Conservation (phyloP, 2,329 filamentous ascomycete genomes). For the Penicillium paneum region DNA sequence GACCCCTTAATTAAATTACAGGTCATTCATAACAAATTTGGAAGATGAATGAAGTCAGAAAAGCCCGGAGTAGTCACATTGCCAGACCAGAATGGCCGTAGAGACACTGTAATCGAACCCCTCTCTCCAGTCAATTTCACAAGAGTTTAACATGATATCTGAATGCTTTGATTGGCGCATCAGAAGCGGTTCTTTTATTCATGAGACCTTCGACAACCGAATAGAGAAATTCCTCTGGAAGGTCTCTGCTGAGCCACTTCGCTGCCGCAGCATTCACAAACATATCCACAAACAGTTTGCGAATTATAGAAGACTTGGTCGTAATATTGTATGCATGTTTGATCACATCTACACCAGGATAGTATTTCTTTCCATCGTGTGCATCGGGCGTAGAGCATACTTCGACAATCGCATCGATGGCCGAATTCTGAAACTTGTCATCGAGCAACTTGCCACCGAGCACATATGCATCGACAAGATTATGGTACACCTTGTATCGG, state of each 20-base stretch:
- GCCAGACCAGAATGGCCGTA: not conserved
- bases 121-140: not conserved
- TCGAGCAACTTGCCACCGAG: not conserved
- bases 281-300: not conserved
- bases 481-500: not conserved
- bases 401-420: not conserved
- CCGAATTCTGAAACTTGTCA: not conserved
- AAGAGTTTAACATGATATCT: not conserved
- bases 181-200: not conserved
- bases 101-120: not conserved
- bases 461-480: not conserved
- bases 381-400: not conserved
- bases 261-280: no score
- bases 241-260: not conserved
- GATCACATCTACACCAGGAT: accelerated
- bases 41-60: not conserved
- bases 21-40: not conserved
- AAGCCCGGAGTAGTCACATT: not conserved
- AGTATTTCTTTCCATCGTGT: not conserved
- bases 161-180: not conserved
- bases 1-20: not conserved
- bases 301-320: not conserved
- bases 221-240: not conserved
- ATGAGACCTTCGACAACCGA: not conserved
- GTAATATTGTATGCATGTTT: not conserved